Evolutionary conservation across 371 early-diverging fungal species (phyloP).

Genomic region (Furculomyces boomerangus): DNA sequence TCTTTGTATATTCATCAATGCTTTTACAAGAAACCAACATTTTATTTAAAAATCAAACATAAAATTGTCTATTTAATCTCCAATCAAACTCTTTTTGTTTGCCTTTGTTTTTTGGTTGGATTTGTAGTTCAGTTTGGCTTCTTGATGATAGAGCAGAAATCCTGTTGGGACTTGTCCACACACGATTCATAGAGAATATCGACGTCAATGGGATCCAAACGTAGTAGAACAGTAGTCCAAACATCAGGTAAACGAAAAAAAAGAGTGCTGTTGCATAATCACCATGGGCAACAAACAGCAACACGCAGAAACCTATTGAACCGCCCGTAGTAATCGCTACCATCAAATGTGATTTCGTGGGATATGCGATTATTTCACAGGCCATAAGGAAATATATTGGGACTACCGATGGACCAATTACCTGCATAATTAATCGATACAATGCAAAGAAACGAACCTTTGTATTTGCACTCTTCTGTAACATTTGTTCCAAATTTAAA

Average conservation of each 20-base stretch:
- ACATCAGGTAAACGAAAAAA: constrained; percentile 16
- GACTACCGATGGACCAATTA: constrained; percentile 13
- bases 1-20: constrained; percentile 41
- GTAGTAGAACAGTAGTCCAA: constrained; percentile 18
- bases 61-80: not conserved
- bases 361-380: constrained; percentile 7
- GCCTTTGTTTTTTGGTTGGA: not conserved
- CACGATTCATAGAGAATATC: constrained; percentile 19
- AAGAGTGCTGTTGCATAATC: constrained; percentile 9
- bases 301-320: constrained; percentile 8
- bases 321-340: constrained; percentile 16
- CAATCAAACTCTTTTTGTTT: not conserved
- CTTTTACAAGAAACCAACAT: constrained; percentile 24
- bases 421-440: constrained; percentile 10
- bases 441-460: constrained; percentile 1
- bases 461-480: not conserved
- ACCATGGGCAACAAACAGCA: constrained; percentile 8
- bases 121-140: not conserved
- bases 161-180: constrained; percentile 8
- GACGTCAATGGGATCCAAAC: constrained; percentile 19
- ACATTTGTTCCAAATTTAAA: not conserved
- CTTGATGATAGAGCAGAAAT: no score
- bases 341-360: constrained; percentile 3
- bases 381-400: constrained; percentile 16
- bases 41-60: not conserved